Percentiles rank a stretch among this genome's conserved stretches.
phyloP scores from a whole-genome alignment of 805 yeast species.

The Cyberlindnera petersonii region DNA sequence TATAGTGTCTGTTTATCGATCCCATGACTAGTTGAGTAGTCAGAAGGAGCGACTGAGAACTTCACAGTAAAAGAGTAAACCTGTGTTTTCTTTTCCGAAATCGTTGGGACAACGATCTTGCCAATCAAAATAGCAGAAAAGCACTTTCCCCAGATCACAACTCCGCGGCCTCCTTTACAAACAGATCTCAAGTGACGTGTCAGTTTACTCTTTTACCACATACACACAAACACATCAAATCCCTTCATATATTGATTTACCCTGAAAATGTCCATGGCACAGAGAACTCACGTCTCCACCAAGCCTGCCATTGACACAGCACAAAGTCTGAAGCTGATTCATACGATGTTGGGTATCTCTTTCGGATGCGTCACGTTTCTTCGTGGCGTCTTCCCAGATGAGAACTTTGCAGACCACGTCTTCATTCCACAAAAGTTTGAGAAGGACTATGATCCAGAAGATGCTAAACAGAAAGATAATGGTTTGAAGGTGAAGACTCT shows the following conservation, averaged over 20 bases:
- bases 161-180: too few species aligned
- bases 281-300: slow-evolving; percentile 1
- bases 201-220: background rate
- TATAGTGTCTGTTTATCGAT: too few species aligned
- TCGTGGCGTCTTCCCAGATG: slow-evolving; percentile 55
- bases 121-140: too few species aligned
- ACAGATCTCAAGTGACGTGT: too few species aligned
- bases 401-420: slow-evolving; percentile 45
- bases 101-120: too few species aligned
- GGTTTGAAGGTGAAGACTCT: slow-evolving; percentile 47
- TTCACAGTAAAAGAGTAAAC: too few species aligned
- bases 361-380: slow-evolving; percentile 55
- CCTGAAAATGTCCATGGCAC: slow-evolving; percentile 3
- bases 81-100: too few species aligned
- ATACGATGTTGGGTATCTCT: slow-evolving; percentile 47
- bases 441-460: slow-evolving; percentile 22
- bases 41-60: too few species aligned
- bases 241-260: too few species aligned
- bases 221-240: too few species aligned
- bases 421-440: slow-evolving; percentile 38
- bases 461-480: slow-evolving; percentile 29
- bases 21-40: too few species aligned
- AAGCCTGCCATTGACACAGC: slow-evolving; percentile 28
- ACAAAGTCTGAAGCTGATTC: slow-evolving; percentile 44
- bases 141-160: background rate